A percentile compares a stretch with the other conserved stretches of the same genome.
Conservation (phyloP, 2,329 filamentous ascomycete genomes). For the Didymella segeticola region DNA sequence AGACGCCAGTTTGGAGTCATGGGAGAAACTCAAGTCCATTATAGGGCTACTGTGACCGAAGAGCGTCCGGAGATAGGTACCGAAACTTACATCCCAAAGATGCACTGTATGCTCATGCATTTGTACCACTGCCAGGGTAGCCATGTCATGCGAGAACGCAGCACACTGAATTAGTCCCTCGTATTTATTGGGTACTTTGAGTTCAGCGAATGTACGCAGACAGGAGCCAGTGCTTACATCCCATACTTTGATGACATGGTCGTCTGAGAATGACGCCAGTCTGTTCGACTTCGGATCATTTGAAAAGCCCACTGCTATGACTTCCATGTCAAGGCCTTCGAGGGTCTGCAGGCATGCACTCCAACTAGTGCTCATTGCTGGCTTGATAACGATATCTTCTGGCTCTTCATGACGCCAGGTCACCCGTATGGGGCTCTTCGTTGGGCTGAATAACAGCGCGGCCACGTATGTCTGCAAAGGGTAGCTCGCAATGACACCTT, state of each 20-base stretch:
- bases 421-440: constrained; percentile 20
- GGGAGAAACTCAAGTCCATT: constrained; percentile 26
- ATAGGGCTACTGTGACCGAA: not conserved
- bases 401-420: constrained; percentile 27
- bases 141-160: too few species aligned
- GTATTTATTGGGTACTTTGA: too few species aligned
- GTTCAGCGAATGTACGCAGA: too few species aligned
- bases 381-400: constrained; percentile 18
- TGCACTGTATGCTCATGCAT: too few species aligned
- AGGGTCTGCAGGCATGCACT: constrained; percentile 6
- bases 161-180: too few species aligned
- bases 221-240: constrained; percentile 14
- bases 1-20: constrained; percentile 24
- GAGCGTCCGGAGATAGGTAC: not conserved
- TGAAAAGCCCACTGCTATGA: constrained; percentile 34
- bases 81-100: constrained; percentile 19
- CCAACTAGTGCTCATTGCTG: constrained; percentile 14
- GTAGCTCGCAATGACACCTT: constrained; percentile 23
- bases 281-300: constrained; percentile 15
- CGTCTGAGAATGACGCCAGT: constrained; percentile 10
- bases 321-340: constrained; percentile 23
- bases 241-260: constrained; percentile 9
- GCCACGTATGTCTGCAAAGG: constrained; percentile 36
- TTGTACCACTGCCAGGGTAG: too few species aligned
- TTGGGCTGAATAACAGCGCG: constrained; percentile 31